Evolutionary conservation across 1,284 basidiomycete species (phyloP).

Genomic region (Apiotrichum siamense): DNA sequence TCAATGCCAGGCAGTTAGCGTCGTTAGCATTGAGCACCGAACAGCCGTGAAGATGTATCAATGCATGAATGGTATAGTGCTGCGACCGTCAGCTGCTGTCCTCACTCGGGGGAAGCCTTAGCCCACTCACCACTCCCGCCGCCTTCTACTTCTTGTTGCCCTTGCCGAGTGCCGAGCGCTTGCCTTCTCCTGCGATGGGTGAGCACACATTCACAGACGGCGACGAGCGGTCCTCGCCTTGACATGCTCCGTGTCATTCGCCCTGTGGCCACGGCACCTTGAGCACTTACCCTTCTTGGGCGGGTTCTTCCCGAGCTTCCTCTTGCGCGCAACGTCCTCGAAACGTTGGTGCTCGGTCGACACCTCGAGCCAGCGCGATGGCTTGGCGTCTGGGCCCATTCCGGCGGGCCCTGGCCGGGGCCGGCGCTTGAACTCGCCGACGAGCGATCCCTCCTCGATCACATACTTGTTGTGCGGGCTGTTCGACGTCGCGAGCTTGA

Average conservation of each 20-base stretch:
- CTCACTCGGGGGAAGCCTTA: background rate
- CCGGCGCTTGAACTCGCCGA: constrained; percentile 28
- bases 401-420: constrained; percentile 12
- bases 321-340: constrained; percentile 28
- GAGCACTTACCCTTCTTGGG: constrained; percentile 47
- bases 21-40: background rate
- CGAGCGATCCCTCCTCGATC: constrained; percentile 21
- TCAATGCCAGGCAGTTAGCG: background rate
- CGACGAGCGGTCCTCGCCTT: no score
- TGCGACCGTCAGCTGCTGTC: background rate
- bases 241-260: no score
- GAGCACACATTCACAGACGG: no score
- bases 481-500: constrained; percentile 18
- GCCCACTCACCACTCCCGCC: background rate
- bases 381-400: constrained; percentile 6
- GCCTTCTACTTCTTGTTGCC: constrained; percentile 14
- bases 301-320: constrained; percentile 33
- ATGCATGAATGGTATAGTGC: constrained; percentile 10
- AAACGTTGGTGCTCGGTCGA: constrained; percentile 26
- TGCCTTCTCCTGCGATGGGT: constrained; percentile 12
- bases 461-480: constrained; percentile 24
- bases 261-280: no score
- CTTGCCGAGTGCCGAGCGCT: constrained; percentile 9
- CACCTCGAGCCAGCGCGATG: constrained; percentile 36
- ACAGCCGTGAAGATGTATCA: no score